Evolutionary conservation across 805 yeast genomes (phyloP).

Genomic region (Saturnispora ahearnii): DNA sequence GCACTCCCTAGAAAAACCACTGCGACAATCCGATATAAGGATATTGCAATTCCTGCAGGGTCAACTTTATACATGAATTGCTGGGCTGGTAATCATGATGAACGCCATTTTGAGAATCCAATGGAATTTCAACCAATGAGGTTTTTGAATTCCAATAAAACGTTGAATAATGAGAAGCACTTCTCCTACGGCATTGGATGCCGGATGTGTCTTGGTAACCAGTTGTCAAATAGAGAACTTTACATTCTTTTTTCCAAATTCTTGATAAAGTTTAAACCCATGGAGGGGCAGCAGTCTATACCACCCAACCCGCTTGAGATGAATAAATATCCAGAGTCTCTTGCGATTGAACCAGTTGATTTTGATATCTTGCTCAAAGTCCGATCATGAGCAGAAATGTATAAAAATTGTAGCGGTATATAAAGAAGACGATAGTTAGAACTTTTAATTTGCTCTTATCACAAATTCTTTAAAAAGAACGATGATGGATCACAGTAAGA

Average conservation of each 20-base stretch:
- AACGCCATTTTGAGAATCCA: constrained; percentile 33
- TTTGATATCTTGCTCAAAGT: constrained; percentile 27
- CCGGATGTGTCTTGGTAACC: constrained; percentile 63
- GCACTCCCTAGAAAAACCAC: constrained; percentile 57
- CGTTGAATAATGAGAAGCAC: constrained; percentile 26
- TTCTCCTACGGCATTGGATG: constrained; percentile 64
- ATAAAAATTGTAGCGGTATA: not conserved
- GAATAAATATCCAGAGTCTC: constrained; percentile 46
- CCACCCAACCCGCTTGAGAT: constrained; percentile 38
- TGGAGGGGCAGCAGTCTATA: constrained; percentile 29
- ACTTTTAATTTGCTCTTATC: not conserved
- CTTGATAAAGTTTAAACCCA: constrained; percentile 32
- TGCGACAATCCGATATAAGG: constrained; percentile 34
- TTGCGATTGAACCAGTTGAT: constrained; percentile 52
- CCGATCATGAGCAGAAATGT: constrained; percentile 1
- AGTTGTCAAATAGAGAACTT: constrained; percentile 56
- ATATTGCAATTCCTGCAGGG: constrained; percentile 41
- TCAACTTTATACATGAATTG: constrained; percentile 58
- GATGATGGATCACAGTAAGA: constrained; percentile 5
- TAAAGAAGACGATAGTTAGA: not conserved
- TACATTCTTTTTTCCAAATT: constrained; percentile 49
- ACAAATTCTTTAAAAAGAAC: not conserved
- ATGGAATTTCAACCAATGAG: constrained; percentile 43
- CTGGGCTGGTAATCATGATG: constrained; percentile 64
- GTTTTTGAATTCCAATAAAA: constrained; percentile 30